A percentile compares a stretch with the other conserved stretches of the same genome.
phyloP scores from a whole-genome alignment of 495 filamentous ascomycete genomes.

The Penicillium angulare region DNA sequence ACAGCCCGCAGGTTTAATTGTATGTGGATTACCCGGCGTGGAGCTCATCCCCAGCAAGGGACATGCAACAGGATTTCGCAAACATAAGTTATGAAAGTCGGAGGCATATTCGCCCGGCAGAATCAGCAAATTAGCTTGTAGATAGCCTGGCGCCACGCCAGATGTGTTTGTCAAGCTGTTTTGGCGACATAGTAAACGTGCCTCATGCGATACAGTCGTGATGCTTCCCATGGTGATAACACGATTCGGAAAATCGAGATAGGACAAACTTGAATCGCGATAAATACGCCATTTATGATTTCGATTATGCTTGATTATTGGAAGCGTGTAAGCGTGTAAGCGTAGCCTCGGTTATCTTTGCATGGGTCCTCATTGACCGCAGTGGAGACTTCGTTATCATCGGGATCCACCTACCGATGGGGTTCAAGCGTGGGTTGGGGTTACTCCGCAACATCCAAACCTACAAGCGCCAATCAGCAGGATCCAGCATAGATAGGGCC shows the following conservation, averaged over 20 bases:
- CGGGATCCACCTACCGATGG: conserved; percentile 26
- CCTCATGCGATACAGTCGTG: conserved; percentile 26
- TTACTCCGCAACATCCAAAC: too few relatives aligned
- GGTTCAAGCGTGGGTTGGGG: conserved; percentile 18
- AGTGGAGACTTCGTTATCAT: conserved; percentile 1
- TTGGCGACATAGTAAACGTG: conserved; percentile 43
- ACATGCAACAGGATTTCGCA: conserved; percentile 57
- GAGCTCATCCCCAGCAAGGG: conserved; percentile 46
- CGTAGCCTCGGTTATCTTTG: conserved; percentile 10
- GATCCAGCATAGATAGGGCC: too few relatives aligned
- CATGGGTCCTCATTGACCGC: background rate
- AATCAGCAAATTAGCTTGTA: conserved; percentile 59
- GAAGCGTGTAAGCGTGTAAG: too few relatives aligned
- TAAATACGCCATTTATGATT: too few relatives aligned
- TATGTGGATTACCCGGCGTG: conserved; percentile 13
- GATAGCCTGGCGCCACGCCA: conserved; percentile 48
- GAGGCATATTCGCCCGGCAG: conserved; percentile 48
- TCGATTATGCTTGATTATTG: too few relatives aligned
- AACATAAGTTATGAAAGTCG: conserved; percentile 53
- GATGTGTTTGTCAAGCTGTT: conserved; percentile 44
- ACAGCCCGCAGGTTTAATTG: conserved; percentile 19
- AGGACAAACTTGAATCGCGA: too few relatives aligned
- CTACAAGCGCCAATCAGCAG: too few relatives aligned
- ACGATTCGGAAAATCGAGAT: background rate
- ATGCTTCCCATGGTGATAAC: conserved; percentile 10